phyloP scores from a whole-genome alignment of 2,329 filamentous ascomycete species.

The Colletotrichum karsti region DNA sequence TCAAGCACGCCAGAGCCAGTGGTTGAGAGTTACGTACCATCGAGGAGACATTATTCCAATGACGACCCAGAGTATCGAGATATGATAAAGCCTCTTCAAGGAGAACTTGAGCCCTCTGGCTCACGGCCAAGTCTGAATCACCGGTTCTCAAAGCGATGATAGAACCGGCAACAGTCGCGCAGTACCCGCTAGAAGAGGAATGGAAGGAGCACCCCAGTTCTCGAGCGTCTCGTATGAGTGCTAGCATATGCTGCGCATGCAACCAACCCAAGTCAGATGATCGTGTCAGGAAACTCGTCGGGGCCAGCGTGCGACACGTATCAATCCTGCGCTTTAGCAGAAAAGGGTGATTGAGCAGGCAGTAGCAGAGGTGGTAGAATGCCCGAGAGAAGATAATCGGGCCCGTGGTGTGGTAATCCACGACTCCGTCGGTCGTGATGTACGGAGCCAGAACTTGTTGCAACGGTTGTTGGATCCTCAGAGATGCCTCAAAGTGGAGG shows the following conservation, averaged over 20 bases:
- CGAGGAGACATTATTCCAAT: neutral
- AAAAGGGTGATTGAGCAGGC: neutral
- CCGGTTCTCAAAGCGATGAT: neutral
- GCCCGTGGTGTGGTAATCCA: neutral
- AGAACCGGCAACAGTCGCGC: neutral
- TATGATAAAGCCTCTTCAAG: neutral
- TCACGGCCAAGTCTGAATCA: neutral
- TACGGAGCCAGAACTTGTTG: neutral
- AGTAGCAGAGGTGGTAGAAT: neutral
- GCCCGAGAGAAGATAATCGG: neutral
- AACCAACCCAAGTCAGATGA: neutral
- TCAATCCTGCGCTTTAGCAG: neutral
- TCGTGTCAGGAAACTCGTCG: neutral
- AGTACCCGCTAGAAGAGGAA: neutral
- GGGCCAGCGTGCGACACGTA: neutral
- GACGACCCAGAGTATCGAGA: neutral
- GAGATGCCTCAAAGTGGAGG: neutral
- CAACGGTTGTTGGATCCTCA: neutral
- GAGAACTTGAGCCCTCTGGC: neutral
- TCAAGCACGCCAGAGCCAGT: rapidly evolving
- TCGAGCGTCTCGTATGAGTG: neutral
- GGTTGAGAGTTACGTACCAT: neutral
- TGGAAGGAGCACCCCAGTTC: neutral
- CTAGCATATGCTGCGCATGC: neutral
- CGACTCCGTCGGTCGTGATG: neutral